These are phyloP conservation scores for Amylostereum chailletii DNA, from an alignment of 1,284 basidiomycete species.

Conservation along the genomic window DNA sequence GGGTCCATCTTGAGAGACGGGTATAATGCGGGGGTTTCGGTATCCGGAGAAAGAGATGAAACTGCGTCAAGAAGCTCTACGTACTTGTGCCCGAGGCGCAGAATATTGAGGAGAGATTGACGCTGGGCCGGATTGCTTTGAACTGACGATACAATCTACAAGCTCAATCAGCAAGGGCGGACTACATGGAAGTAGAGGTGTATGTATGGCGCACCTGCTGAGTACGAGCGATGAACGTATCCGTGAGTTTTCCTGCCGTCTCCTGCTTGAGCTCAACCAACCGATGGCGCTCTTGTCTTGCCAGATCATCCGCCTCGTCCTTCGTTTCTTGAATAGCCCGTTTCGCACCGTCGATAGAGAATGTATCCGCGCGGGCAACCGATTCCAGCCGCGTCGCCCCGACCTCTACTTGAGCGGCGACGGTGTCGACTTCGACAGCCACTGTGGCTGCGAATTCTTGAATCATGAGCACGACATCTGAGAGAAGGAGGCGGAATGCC, in stretches of 20 bases:
- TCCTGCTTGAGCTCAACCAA: conserved; percentile 13
- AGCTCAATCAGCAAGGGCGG: not conserved
- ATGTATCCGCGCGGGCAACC: conserved; percentile 1
- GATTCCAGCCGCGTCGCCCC: conserved; percentile 8
- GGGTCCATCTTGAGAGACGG: conserved; percentile 21
- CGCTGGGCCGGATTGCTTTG: conserved; percentile 29
- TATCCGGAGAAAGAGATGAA: conserved; percentile 14
- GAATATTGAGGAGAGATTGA: conserved; percentile 28
- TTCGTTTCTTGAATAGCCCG: conserved; percentile 6
- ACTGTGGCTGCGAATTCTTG: conserved; percentile 30
- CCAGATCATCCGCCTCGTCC: conserved; percentile 7
- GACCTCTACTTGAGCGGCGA: conserved; percentile 25
- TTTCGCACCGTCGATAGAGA: not conserved
- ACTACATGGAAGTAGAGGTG: not conserved
- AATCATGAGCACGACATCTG: conserved; percentile 26
- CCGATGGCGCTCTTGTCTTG: conserved; percentile 12
- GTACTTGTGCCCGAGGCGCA: conserved; percentile 33
- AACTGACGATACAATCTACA: conserved; percentile 30
- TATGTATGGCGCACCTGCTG: conserved; percentile 25
- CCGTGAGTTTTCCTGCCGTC: conserved; percentile 21
- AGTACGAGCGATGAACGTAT: conserved; percentile 24
- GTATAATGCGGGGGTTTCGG: conserved; percentile 12
- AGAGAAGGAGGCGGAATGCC: conserved; percentile 33
- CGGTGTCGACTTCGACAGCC: conserved; percentile 26
- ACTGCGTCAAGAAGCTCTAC: conserved; percentile 18